Base-by-base conservation (phyloP, 2,329 filamentous ascomycete species). In the Aspergillus sp. region DNA sequence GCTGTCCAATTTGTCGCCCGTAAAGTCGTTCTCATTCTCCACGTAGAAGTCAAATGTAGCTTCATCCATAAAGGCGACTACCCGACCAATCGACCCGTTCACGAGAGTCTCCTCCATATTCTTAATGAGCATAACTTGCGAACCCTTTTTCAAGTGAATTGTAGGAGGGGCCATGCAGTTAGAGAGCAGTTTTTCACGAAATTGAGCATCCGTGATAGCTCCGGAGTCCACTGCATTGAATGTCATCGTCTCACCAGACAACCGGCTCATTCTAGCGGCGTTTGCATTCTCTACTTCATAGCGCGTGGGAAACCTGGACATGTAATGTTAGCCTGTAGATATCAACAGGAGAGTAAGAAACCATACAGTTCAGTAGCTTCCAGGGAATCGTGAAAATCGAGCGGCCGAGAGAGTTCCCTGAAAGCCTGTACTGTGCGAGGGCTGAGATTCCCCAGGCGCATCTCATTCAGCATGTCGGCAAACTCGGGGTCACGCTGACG, bases 111-210 rank as follows among this genome's bases (percentile, higher is more conserved):
- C 91, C 69, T 99, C 95, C 77, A 98, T 88, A 67, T 99, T 99
- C 75, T 99, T 99, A 81, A 99, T 97, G n/a, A 99, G 80, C 95
- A 99, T 99, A 44, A 99, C 96, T 71, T 99, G 96, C 0, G 95
- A 91, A 9, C 92, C 91, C 61, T 95, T 88, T 74, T 97, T 98
- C 30, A 99, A 77, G 34, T 89, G 85, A 18, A 99, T 84, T 0
- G 76, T 70, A 65, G 89, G 88, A 0, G 95, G 93, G 0, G 95
- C 93, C 90, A 99, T 97, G 85, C 96, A 96, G 69, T 93, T 96
- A 5, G 84, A 75, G 5, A 99, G 80, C 0, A 98, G 75, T 69
- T 87, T 93, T 45, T 96, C 91, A 32, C 90, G 87, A 38, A 88
- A 74, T 1, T 80, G 76, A 17, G 82, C 81, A 62, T 96, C 91